Evolutionary conservation across 2,329 filamentous ascomycete genomes (phyloP), one percentile per base, ranked within the genome.

Genomic region (Cladophialophora exuberans): DNA sequence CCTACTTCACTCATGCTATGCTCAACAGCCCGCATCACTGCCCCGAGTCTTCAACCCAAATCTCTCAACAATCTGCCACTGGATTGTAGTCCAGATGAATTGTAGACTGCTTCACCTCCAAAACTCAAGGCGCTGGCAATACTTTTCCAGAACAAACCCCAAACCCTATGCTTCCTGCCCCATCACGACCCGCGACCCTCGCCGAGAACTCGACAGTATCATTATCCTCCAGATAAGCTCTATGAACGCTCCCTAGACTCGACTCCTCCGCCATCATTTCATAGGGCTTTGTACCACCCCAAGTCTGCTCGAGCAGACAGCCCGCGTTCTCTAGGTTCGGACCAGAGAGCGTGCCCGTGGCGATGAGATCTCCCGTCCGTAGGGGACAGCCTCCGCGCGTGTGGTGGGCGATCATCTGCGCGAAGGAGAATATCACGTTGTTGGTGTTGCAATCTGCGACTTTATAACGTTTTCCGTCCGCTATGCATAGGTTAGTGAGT

Each of bases 371-470:
- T 28, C 89, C 89, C 0, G 84, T 80, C 43, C 83, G 80, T 76
- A 93, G 78, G 2, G 85, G 83, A 69, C 89, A 93, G 4, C 89
- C 89, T 1, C 85, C 87, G 41, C 89, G 79, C 1, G 85, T 84
- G 67, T 92, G 88, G 67, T 92, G 88, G 1, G 88, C 82, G 35
- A 93, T 76, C 87, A 91, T 90, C 69, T 92, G 89, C 3, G 86
- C 82, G 72, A 91, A 92, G 0, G 87, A 90, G 79, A 84, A 93
- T 13, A 92, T 76, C 6, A 92, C 76, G 65, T 91, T 81, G 60
- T 77, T 81, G 6, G 84, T 81, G 53, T 78, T 85, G 60, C 78
- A 86, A 57, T 72, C 77, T 1, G 79, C 76, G 38, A 91, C 79
- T 4, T 13, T 11, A 46, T 45, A 56, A n/a, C 15, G 44, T 6